Evolutionary conservation across 768 basidiomycete species (phyloP).

Genomic region (Dioszegia crocea): DNA sequence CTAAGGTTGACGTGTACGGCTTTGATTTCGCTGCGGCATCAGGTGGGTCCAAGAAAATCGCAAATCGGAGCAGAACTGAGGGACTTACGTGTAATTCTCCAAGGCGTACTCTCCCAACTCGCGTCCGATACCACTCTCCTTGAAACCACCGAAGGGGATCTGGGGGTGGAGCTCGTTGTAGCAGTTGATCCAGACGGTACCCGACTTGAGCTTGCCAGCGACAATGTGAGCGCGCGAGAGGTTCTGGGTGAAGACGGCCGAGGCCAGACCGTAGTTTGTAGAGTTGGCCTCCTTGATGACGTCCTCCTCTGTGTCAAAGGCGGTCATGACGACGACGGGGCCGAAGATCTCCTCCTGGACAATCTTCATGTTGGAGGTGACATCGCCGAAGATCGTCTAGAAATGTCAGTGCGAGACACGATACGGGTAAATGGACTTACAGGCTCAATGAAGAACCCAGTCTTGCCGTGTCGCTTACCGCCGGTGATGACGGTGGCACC

Average conservation of each 20-base stretch:
- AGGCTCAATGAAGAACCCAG: constrained; percentile 72
- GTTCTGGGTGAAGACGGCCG: constrained; percentile 69
- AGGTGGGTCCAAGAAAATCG: background rate
- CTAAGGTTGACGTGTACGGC: constrained; percentile 56
- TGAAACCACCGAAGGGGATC: constrained; percentile 83
- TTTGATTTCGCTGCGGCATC: constrained; percentile 53
- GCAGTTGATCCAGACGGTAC: constrained; percentile 55
- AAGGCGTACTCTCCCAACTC: constrained; percentile 76
- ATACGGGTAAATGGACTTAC: constrained; percentile 14
- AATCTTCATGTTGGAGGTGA: constrained; percentile 69
- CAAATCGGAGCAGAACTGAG: no score
- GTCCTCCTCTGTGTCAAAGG: constrained; percentile 77
- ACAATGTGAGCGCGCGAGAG: constrained; percentile 68
- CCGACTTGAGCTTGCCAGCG: constrained; percentile 72
- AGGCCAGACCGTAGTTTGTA: constrained; percentile 78
- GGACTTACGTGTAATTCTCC: constrained; percentile 54
- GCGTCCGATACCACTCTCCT: constrained; percentile 71
- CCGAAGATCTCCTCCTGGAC: constrained; percentile 92
- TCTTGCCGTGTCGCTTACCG: constrained; percentile 64
- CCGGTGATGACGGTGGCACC: constrained; percentile 65
- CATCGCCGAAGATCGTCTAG: constrained; percentile 68
- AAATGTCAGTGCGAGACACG: constrained; percentile 4
- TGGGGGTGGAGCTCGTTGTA: constrained; percentile 64
- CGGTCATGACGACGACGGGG: constrained; percentile 77
- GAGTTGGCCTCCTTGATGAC: constrained; percentile 76